Conservation (phyloP, 2,329 filamentous ascomycete genomes). For the Epicoccum sorghinum region DNA sequence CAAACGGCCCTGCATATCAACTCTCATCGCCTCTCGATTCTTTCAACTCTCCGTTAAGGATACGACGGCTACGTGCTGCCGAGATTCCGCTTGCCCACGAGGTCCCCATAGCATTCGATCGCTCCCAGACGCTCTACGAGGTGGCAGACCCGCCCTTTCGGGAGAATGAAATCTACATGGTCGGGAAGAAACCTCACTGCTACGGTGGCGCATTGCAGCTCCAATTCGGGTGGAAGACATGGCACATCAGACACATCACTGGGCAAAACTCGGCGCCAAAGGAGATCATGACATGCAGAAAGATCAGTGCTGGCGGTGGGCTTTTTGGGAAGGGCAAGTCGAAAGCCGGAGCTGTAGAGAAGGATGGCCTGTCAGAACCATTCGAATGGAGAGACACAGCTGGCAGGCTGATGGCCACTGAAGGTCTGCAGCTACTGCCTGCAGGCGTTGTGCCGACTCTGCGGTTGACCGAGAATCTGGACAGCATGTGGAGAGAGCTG, state of each 20-base stretch:
- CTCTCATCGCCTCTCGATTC: constrained; percentile 23
- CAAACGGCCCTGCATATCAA: constrained; percentile 24
- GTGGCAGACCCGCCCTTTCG: constrained; percentile 23
- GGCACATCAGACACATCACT: constrained; percentile 22
- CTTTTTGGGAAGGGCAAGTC: constrained; percentile 13
- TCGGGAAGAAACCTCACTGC: constrained; percentile 21
- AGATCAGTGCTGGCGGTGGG: constrained; percentile 13
- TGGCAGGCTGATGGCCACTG: constrained; percentile 24
- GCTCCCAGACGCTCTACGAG: constrained; percentile 23
- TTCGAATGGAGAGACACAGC: constrained; percentile 24
- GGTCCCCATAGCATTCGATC: constrained; percentile 22
- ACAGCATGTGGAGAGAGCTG: constrained; percentile 29
- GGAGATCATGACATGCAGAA: constrained; percentile 25
- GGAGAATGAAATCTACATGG: constrained; percentile 24
- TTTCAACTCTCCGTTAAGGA: constrained; percentile 20
- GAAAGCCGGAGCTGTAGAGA: constrained; percentile 10
- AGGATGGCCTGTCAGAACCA: constrained; percentile 10
- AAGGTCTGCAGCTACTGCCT: constrained; percentile 14
- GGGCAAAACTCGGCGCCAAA: constrained; percentile 9
- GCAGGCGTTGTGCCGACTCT: constrained; percentile 21
- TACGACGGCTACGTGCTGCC: constrained; percentile 24
- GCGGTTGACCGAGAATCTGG: constrained; percentile 21
- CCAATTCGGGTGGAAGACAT: constrained; percentile 17
- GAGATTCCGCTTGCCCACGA: constrained; percentile 19
- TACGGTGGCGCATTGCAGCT: constrained; percentile 21